Evolutionary conservation across 805 yeast species (phyloP), one percentile per base, ranked within the genome.

Genomic region (Wickerhamomyces alni): DNA sequence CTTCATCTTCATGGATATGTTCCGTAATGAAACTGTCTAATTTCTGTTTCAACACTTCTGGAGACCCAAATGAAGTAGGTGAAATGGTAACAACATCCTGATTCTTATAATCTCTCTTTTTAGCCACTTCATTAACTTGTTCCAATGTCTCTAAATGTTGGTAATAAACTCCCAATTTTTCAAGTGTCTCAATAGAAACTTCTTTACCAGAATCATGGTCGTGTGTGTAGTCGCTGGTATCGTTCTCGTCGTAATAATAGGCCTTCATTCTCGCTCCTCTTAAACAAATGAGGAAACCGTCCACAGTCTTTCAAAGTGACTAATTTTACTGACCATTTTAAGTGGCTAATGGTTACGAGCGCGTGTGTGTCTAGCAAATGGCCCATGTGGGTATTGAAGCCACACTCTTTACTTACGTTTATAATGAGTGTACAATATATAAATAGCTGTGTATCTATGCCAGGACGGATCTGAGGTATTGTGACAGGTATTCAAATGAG

Each of bases 1-100:
- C 99, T 63, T 91, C 99, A 58, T 91, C 99, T 58, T 91, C 98
- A 58, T 91, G 99, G 39, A 87, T 69, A 61, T 91, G 99, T 56
- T 91, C 96, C 35, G 73, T 67, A 65, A 79, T 86, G 61, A 89
- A 88, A 32, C 64, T 72, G 46, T 74, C 68, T 60, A 91, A 69
- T 59, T 87, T 87, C 37, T 66, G 68, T 47, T 76, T 69, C 52
- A 84, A 75, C 0, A 75, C 80, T 38, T 76, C 81, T 28, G 79
- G 79, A 17, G 81, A 77, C 0, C 77, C 75, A 55, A 87, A 77
- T 0, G 83, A 69, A 4, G 63, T 72, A 22, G 76, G 72, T 22
- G 78, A 73, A 38, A 89, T 70, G 32, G 64, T 65, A 21, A 91
- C 76, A 33, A 66, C 69, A 59, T 91, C 99, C 45, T 94, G 67